Base-by-base conservation (phyloP, 2,329 filamentous ascomycete genomes). In the Colletotrichum limetticola region DNA sequence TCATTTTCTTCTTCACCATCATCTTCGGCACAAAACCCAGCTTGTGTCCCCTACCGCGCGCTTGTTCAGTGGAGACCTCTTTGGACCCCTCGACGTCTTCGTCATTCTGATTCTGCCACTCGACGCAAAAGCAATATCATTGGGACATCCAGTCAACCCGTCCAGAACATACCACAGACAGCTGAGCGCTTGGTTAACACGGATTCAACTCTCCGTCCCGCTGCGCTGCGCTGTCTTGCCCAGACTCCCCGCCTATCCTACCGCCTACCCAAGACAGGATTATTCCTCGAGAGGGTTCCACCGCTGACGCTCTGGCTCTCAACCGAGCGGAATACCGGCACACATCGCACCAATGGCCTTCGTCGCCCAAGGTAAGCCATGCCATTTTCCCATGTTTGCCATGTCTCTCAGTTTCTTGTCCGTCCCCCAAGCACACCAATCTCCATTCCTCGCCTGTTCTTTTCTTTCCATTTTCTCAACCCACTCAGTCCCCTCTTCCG, bases 11-110 rank as follows among this genome's bases (percentile, higher is more conserved):
- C 12, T 53, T 37, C n/a, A 22, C 22, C 68, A 55, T n/a, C 6
- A n/a, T 7, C 6, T 9, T n/a, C 42, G 42, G 42, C 42, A 49
- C 42, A 28, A 28, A 42, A 49, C 14, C 64, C 53, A 69, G 58
- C 68, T 53, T 35, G 52, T 30, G n/a, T 28, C 42, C 26, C 59
- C 68, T 68, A 61, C 59, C 72, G 72, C 72, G 64, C 72, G 72
- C 68, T 74, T 74, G 72, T 72, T 74, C 69, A 72, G 72, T 74
- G 72, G 68, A 19, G 58, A 65, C 8, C 16, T 4, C 42, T 24
- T 55, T 19, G 24, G 6, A 64, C 65, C 69, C 64, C n/a, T 66
- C 52, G 5, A 62, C 64, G 19, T n/a, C 42, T 66, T 71, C 42
- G 42, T 53, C 69, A 63, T 30, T n/a, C 28, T 32, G 32, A 28